These are phyloP conservation scores for Cyclospora cayetanensis DNA, from an alignment of 169 alveolate species.

Conservation along the genomic window DNA sequence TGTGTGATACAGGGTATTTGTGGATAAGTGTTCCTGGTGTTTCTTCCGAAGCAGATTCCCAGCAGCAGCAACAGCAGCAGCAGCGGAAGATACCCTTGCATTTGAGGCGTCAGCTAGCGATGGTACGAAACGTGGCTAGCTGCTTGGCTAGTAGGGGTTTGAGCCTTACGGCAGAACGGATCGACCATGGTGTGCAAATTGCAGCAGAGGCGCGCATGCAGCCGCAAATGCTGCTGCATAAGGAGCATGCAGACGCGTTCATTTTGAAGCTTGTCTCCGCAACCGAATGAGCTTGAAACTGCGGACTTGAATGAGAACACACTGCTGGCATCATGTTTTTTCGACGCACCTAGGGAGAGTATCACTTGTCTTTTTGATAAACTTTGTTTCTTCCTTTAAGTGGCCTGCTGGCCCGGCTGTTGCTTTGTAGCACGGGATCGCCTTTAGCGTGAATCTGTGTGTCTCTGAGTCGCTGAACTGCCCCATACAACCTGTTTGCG, in stretches of 20 bases:
- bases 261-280: no score
- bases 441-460: no score
- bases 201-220: neutral
- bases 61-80: neutral
- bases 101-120: neutral
- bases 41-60: neutral
- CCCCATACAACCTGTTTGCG: no score
- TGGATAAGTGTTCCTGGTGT: neutral
- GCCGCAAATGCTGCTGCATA: neutral
- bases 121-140: neutral
- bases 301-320: no score
- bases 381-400: no score
- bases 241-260: neutral
- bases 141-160: neutral
- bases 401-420: no score
- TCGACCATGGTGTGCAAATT: neutral
- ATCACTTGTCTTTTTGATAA: no score
- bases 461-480: no score
- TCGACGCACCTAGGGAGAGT: no score
- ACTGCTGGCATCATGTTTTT: no score
- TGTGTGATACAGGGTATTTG: neutral
- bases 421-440: no score
- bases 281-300: no score
- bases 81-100: neutral
- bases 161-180: neutral